phyloP scores from a whole-genome alignment of 768 basidiomycete species.

The Tylopilus felleus region DNA sequence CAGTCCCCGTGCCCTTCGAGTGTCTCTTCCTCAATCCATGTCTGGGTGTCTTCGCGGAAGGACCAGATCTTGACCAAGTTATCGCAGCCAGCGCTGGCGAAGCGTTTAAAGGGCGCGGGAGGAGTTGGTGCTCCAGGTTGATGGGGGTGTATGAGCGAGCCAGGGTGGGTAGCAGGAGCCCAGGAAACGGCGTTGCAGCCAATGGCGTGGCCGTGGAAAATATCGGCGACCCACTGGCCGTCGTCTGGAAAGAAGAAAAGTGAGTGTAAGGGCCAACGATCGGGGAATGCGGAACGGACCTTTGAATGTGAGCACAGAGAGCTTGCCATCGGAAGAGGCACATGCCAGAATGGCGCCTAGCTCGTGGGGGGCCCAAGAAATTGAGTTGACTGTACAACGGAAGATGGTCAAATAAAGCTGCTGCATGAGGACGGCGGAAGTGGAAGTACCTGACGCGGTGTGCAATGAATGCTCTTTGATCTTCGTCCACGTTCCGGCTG shows the following conservation, averaged over 20 bases:
- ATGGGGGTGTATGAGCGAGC: constrained; percentile 75
- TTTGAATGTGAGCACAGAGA: constrained; percentile 96
- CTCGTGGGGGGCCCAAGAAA: constrained; percentile 99
- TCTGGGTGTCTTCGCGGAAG: constrained; percentile 80
- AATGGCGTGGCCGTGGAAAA: constrained; percentile 93
- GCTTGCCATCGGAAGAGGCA: constrained; percentile 94
- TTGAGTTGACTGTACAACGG: constrained; percentile 77
- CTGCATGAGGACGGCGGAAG: constrained; percentile 1
- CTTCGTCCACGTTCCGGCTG: constrained; percentile 76
- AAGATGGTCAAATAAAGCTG: constrained; percentile 1
- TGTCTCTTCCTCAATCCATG: constrained; percentile 88
- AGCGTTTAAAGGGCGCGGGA: constrained; percentile 75
- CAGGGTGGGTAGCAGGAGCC: constrained; percentile 89
- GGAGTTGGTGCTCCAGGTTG: constrained; percentile 37
- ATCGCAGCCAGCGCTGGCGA: constrained; percentile 95
- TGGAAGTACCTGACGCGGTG: constrained; percentile 80
- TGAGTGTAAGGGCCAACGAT: background rate
- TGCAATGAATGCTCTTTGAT: constrained; percentile 96
- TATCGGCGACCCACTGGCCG: constrained; percentile 92
- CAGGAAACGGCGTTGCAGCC: constrained; percentile 97
- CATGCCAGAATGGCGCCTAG: constrained; percentile 95
- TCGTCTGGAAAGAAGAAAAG: constrained; percentile 57
- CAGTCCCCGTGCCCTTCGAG: constrained; percentile 94
- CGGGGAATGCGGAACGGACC: constrained; percentile 50
- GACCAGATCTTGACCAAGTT: constrained; percentile 94